These are phyloP conservation scores for Calocybe gambosa DNA, from an alignment of 1,284 basidiomycete genomes.

Conservation along the genomic window DNA sequence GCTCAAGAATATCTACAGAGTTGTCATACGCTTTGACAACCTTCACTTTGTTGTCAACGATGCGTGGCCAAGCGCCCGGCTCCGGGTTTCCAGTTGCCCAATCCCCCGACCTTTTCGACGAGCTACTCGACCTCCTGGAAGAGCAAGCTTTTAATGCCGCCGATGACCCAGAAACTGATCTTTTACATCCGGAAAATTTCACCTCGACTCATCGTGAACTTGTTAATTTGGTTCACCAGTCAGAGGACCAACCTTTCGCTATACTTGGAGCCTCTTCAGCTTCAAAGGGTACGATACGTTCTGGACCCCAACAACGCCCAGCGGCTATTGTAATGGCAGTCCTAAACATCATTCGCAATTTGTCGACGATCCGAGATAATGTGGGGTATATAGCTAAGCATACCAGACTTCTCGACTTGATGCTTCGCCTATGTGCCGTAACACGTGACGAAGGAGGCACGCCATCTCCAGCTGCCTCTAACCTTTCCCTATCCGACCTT, in stretches of 20 bases:
- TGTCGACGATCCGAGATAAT: conserved; percentile 75
- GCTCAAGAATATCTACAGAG: conserved; percentile 80
- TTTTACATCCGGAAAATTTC: conserved; percentile 24
- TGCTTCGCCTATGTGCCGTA: conserved; percentile 62
- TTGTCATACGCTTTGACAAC: conserved; percentile 88
- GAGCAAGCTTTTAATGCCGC: conserved; percentile 70
- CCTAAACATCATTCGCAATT: conserved; percentile 82
- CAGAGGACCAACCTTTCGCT: conserved; percentile 53
- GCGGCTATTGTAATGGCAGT: conserved; percentile 68
- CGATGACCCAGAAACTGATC: conserved; percentile 33
- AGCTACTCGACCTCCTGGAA: conserved; percentile 82
- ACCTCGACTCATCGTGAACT: conserved; percentile 63
- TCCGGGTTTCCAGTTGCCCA: conserved; percentile 71
- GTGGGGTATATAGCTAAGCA: conserved; percentile 61
- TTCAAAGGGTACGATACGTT: conserved; percentile 27
- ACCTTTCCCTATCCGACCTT: conserved; percentile 65
- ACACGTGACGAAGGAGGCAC: conserved; percentile 32
- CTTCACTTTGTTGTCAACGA: conserved; percentile 78
- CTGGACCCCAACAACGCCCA: conserved; percentile 55
- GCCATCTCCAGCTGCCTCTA: conserved; percentile 43
- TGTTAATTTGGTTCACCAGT: conserved; percentile 51
- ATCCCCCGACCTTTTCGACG: conserved; percentile 81
- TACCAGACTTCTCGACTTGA: conserved; percentile 55
- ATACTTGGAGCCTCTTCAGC: conserved; percentile 42
- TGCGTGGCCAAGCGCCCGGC: conserved; percentile 55